Evolutionary conservation across 2,329 filamentous ascomycete genomes (phyloP).

Genomic region (Colletotrichum acutatum): DNA sequence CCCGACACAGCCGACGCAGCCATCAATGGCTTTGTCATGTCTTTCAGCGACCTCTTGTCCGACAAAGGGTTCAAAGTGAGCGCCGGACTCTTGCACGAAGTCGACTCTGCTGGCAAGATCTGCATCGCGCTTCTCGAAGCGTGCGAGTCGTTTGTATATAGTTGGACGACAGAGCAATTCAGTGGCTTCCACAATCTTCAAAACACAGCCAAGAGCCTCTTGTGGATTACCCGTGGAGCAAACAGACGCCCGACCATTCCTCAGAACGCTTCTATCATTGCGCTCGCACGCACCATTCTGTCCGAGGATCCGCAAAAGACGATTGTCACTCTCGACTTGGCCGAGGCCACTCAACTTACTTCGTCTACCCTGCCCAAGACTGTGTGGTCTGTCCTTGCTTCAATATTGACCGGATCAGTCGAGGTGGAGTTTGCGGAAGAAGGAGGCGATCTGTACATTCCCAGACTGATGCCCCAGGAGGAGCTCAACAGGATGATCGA

Average conservation of each 20-base stretch:
- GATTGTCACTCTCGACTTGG: conserved; percentile 57
- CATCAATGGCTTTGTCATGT: background rate
- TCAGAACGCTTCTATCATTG: conserved; percentile 53
- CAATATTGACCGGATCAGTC: conserved; percentile 29
- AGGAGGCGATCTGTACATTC: conserved; percentile 52
- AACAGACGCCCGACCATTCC: conserved; percentile 50
- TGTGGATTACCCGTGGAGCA: conserved; percentile 61
- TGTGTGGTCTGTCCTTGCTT: conserved; percentile 38
- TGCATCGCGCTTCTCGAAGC: conserved; percentile 62
- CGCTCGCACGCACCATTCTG: conserved; percentile 58
- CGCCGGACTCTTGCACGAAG: background rate
- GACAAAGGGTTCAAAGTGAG: conserved; percentile 13
- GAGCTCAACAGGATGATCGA: conserved; percentile 59
- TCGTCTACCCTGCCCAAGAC: conserved; percentile 42
- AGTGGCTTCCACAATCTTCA: conserved; percentile 53
- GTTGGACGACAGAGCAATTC: conserved; percentile 53
- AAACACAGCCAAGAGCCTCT: conserved; percentile 47
- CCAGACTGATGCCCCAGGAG: conserved; percentile 54
- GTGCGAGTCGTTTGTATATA: conserved; percentile 46
- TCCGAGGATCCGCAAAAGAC: conserved; percentile 59
- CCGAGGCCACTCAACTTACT: conserved; percentile 33
- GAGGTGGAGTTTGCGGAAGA: conserved; percentile 58
- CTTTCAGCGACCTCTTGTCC: background rate
- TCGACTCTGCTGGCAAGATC: conserved; percentile 40
- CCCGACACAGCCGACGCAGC: background rate